Base-by-base conservation (phyloP, 2,329 filamentous ascomycete genomes). In the Periglandula ipomoeae region DNA sequence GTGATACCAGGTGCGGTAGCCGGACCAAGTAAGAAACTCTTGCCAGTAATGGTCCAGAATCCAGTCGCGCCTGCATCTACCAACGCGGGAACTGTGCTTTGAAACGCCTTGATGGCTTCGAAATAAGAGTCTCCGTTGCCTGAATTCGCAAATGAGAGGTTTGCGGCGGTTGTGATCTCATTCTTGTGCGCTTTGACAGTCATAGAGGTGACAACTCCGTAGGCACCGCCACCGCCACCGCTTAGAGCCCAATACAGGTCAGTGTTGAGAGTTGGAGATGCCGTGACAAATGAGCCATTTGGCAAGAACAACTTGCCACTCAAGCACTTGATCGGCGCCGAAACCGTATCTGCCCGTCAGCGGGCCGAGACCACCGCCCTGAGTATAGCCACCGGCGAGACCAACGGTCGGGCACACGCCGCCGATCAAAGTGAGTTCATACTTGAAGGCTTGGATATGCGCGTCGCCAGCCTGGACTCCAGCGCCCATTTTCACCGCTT, bases 181-280 rank as follows among this genome's bases (percentile, higher is more conserved):
- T 52, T 48, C 2, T 60, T 61, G 44, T 67, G 65, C 3, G 63
- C 62, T 8, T 61, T 62, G 32, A 69, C 61, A 2, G 62, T 62
- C 46, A 67, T 56, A 2, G 66, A 70, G 22, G 65, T 58, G 6
- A 72, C 70, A 4, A 74, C 65, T 2, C 70, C 72, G 49, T 67
- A 74, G 3, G 68, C 72, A 44, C 65, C 69, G 5, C 71, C 74
- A 1, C 80, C 78, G 2, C 79, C 78, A 5, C 78, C 78, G 39
- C 69, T 67, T 3, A 82, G 61, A 4, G 79, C 79, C 79, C 78
- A 84, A 64, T 77, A 82, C 6, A 84, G 66, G 48, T 83, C 79
- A n/a, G 70, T 50, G 2, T 62, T 48, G 37, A 52, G 41, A 2
- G 48, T 47, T 2, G 62, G 68, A 8, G 66, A 71, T 3, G 70